phyloP scores from a whole-genome alignment of 1,284 basidiomycete genomes.

The Cryptococcus maquisensis region DNA sequence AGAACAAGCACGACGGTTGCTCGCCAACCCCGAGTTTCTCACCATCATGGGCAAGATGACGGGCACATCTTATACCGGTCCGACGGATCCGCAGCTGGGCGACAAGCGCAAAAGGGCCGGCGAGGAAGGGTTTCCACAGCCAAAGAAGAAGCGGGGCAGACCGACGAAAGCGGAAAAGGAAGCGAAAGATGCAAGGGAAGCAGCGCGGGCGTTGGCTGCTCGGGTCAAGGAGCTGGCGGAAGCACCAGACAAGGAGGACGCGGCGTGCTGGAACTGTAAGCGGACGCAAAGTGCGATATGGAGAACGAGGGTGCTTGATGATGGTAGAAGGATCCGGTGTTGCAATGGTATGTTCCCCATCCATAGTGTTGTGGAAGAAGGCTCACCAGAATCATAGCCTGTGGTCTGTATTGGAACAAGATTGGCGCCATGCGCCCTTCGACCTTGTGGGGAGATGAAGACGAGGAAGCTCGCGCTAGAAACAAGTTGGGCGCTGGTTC shows the following conservation, averaged over 20 bases:
- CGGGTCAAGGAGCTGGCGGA: neutral
- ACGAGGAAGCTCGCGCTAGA: constrained; percentile 25
- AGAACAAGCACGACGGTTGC: constrained; percentile 36
- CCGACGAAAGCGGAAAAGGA: constrained; percentile 4
- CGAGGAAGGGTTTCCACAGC: constrained; percentile 1
- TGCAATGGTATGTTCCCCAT: constrained; percentile 42
- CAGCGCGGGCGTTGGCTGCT: neutral
- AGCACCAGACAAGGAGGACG: neutral
- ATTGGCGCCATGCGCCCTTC: constrained; percentile 40
- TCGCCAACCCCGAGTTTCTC: constrained; percentile 36
- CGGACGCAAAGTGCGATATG: constrained; percentile 42
- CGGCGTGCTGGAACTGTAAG: constrained; percentile 43
- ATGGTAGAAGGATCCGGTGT: constrained; percentile 34
- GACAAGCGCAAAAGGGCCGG: constrained; percentile 15
- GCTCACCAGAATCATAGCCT: constrained; percentile 25
- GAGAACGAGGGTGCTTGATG: constrained; percentile 40
- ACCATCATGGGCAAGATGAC: constrained; percentile 34
- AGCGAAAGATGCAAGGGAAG: neutral
- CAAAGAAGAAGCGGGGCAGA: constrained; percentile 4
- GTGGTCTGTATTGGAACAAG: constrained; percentile 48
- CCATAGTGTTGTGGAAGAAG: neutral
- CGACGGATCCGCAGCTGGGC: constrained; percentile 1
- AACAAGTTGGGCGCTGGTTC: too few relatives aligned
- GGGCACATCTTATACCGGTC: constrained; percentile 11
- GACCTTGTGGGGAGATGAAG: constrained; percentile 36